Evolutionary conservation across 768 basidiomycete genomes (phyloP).

Genomic region (Suillus plorans): DNA sequence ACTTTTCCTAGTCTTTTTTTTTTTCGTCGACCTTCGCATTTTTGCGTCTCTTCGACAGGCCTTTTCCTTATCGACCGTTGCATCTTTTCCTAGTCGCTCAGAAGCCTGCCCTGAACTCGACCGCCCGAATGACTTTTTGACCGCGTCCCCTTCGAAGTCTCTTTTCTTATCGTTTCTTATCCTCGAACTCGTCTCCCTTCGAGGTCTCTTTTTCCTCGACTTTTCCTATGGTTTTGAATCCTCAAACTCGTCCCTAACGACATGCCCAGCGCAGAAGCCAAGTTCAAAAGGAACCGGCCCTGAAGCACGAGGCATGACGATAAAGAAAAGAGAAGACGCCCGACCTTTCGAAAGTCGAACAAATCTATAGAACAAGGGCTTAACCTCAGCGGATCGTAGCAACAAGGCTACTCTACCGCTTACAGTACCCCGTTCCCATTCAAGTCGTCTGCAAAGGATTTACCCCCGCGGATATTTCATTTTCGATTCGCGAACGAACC

Average conservation of each 20-base stretch:
- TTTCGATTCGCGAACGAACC: slow-evolving; percentile 52
- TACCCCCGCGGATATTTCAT: slow-evolving; percentile 67
- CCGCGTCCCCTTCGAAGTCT: background rate
- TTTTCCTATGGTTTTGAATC: background rate
- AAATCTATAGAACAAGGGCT: slow-evolving; percentile 72
- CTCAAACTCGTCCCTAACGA: background rate
- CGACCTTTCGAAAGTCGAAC: too few relatives aligned
- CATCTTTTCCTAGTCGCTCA: too few relatives aligned
- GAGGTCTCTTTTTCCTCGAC: background rate
- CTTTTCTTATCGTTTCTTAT: too few relatives aligned
- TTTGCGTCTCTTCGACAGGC: too few relatives aligned
- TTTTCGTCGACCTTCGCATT: too few relatives aligned
- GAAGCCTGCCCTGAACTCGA: background rate
- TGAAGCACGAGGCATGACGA: too few relatives aligned
- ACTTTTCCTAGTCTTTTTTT: too few relatives aligned
- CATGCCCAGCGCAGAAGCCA: too few relatives aligned
- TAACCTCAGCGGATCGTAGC: slow-evolving; percentile 78
- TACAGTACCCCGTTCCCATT: slow-evolving; percentile 75
- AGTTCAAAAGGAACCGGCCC: too few relatives aligned
- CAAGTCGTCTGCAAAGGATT: slow-evolving; percentile 81
- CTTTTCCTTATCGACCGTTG: background rate
- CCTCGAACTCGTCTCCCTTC: too few relatives aligned
- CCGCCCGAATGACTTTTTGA: too few relatives aligned
- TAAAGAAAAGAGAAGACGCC: too few relatives aligned
- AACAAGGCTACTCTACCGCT: slow-evolving; percentile 78